Conservation (phyloP, 768 basidiomycete species). For the Clitopilus hobsonii region DNA sequence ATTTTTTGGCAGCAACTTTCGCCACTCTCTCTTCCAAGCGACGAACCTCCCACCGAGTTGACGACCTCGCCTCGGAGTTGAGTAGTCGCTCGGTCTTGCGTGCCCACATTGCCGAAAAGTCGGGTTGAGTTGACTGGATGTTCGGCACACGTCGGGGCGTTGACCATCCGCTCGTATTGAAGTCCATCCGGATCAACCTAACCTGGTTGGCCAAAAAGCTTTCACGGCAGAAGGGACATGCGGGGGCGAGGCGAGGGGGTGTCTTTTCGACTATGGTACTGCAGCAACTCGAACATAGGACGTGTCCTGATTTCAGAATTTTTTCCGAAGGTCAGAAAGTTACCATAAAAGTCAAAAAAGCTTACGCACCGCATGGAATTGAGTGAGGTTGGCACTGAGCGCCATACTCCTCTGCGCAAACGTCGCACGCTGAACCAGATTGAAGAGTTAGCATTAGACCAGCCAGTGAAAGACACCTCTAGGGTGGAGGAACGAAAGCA, state of each 20-base stretch:
- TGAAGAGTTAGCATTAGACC: constrained; percentile 74
- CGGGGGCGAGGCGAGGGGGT: constrained; percentile 59
- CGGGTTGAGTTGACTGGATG: constrained; percentile 42
- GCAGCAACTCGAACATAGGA: constrained; percentile 74
- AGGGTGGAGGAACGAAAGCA: constrained; percentile 30
- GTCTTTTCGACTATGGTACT: constrained; percentile 81
- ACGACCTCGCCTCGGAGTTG: constrained; percentile 36
- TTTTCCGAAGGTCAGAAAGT: constrained; percentile 10
- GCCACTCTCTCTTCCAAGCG: constrained; percentile 75
- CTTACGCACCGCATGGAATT: constrained; percentile 70
- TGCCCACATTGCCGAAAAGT: constrained; percentile 35
- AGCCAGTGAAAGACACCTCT: constrained; percentile 39
- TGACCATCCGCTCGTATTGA: constrained; percentile 61
- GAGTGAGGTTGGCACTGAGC: constrained; percentile 70
- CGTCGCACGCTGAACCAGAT: constrained; percentile 83
- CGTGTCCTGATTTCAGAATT: constrained; percentile 54
- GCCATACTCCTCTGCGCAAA: constrained; percentile 84
- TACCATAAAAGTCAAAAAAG: constrained; percentile 17
- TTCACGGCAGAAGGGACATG: constrained; percentile 84
- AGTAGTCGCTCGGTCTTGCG: constrained; percentile 46
- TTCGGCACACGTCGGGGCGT: constrained; percentile 57
- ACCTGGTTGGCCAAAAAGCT: constrained; percentile 59
- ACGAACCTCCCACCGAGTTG: constrained; percentile 51
- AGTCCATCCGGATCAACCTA: constrained; percentile 79
- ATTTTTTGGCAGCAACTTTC: constrained; percentile 77